These are phyloP conservation scores for Chalciporus pseudorubinellus DNA, from an alignment of 768 basidiomycete genomes.

Conservation along the genomic window DNA sequence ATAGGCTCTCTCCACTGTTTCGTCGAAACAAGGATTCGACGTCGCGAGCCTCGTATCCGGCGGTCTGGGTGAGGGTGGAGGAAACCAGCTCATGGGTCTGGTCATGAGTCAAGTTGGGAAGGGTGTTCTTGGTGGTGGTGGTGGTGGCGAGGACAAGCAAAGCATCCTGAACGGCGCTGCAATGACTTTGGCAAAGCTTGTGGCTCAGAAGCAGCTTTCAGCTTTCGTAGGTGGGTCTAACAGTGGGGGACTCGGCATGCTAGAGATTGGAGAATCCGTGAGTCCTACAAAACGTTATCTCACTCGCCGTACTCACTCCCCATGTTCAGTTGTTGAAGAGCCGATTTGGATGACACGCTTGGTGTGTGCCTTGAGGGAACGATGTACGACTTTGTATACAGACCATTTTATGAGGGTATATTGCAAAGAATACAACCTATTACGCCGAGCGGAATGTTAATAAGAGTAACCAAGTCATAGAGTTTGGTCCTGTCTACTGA, in stretches of 20 bases:
- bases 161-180: constrained; percentile 84
- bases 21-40: constrained; percentile 33
- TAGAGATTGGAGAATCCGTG: constrained; percentile 40
- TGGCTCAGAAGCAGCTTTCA: constrained; percentile 60
- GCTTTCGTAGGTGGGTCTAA: constrained; percentile 52
- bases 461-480: too few species aligned
- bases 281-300: too few species aligned
- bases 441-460: too few species aligned
- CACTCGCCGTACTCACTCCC: too few species aligned
- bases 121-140: too few species aligned
- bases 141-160: constrained; percentile 62
- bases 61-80: constrained; percentile 43
- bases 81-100: constrained; percentile 71
- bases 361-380: too few species aligned
- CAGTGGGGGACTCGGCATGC: constrained; percentile 64
- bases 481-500: too few species aligned
- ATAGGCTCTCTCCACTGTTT: constrained; percentile 18
- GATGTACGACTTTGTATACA: too few species aligned
- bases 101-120: constrained; percentile 84
- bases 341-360: too few species aligned
- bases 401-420: too few species aligned
- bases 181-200: constrained; percentile 80
- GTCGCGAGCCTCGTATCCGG: constrained; percentile 25
- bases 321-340: too few species aligned
- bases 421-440: too few species aligned